Base-by-base conservation (phyloP, 2,329 filamentous ascomycete genomes). In the Curvularia spicifera region DNA sequence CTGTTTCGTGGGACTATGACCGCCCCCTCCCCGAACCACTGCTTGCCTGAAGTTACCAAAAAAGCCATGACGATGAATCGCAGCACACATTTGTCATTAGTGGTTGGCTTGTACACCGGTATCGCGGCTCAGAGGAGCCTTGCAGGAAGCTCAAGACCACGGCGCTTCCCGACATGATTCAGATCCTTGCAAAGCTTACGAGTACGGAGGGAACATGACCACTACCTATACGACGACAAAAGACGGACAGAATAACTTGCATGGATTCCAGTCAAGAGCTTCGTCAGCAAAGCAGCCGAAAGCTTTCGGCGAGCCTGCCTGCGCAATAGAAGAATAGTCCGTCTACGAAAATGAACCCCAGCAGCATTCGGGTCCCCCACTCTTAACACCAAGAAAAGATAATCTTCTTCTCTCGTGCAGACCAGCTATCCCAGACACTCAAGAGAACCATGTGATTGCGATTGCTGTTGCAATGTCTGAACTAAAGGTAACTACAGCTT, bases 21-120 rank as follows among this genome's bases (percentile, higher is more conserved):
- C 46, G 56, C 46, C 44, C 46, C 46, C 40, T 31, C 22, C 31
- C 20, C 51, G 48, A 60, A 52, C 51, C 48, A 20, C 13, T 26
- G 20, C 43, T 43, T 47, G 33, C 26, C 20, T 53, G 5, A 31
- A 24, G 33, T 12, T 51, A 5, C 15, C 15, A 28, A 33, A 5
- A 13, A 6, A 15, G 10, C 37, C 28, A 33, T 20, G 2, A 37
- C 13, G 8, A 26, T 39, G 18, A 1, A 39, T 37, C 9, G 15
- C 20, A 37, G 31, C 31, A 26, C 5, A 24, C 3, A 20, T 48
- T n/a, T 8, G 5, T 9, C 18, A 35, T n/a, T 26, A 28, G 10
- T 10, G 31, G 1, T 4, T 35, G 7, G 9, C 15, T 37, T n/a
- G 6, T 9, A 49, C 46, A 12, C 1, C 5, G 29, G 5, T n/a